Conservation (phyloP, 2,329 filamentous ascomycete species). For the Verticillium tricorpus region DNA sequence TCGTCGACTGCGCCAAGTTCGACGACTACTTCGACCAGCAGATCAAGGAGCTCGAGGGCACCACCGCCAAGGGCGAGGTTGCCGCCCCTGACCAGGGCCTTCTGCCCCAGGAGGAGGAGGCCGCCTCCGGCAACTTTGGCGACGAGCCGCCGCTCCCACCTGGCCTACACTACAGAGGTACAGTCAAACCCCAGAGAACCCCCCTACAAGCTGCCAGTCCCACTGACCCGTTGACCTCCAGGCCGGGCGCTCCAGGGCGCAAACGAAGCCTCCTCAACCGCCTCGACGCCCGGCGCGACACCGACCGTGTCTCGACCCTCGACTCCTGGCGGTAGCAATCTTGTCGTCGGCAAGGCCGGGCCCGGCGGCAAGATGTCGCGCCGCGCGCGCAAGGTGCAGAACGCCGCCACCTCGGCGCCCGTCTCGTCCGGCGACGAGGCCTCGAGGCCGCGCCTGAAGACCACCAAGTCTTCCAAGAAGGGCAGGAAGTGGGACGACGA, state of each 20-base stretch:
- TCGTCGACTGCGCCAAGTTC: constrained; percentile 75
- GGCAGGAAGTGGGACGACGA: constrained; percentile 91
- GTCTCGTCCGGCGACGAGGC: constrained; percentile 83
- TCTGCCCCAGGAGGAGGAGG: constrained; percentile 26
- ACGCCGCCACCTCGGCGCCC: constrained; percentile 56
- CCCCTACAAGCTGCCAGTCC: no score
- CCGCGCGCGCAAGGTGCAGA: constrained; percentile 66
- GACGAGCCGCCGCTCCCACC: constrained; percentile 30
- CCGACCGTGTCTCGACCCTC: constrained; percentile 75
- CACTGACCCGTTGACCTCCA: not conserved
- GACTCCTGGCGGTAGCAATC: constrained; percentile 64
- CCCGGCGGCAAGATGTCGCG: constrained; percentile 75
- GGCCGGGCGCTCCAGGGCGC: constrained; percentile 28
- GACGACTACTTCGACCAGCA: constrained; percentile 95
- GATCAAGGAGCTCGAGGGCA: constrained; percentile 71
- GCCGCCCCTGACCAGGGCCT: constrained; percentile 19
- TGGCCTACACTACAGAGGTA: constrained; percentile 13
- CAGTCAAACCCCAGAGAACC: constrained; percentile 6
- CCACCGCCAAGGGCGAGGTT: constrained; percentile 23
- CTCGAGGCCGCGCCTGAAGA: constrained; percentile 53
- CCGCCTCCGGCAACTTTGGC: constrained; percentile 26
- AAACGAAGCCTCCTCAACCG: constrained; percentile 46
- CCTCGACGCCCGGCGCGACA: constrained; percentile 65
- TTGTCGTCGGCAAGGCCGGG: constrained; percentile 69
- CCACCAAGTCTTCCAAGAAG: constrained; percentile 64